phyloP scores from a whole-genome alignment of 306 rosid genomes.

The Fragaria iinumae region DNA sequence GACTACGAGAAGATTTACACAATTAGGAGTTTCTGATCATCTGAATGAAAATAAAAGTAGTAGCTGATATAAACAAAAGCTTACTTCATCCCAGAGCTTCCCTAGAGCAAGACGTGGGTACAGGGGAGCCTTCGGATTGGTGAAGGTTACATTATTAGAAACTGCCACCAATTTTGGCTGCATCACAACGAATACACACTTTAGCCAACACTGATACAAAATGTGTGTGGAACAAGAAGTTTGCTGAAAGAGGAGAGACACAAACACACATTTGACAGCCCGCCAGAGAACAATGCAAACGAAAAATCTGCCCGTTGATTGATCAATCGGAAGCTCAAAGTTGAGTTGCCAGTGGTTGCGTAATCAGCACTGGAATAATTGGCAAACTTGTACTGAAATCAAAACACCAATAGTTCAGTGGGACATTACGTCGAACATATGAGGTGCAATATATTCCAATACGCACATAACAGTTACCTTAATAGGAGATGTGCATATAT shows the following conservation, averaged over 20 bases:
- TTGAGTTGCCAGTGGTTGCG: constrained; percentile 49
- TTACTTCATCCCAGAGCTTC: constrained; percentile 70
- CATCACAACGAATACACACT: not conserved
- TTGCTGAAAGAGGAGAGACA: not conserved
- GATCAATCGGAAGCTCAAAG: constrained; percentile 54
- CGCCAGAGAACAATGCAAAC: constrained; percentile 69
- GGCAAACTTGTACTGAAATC: constrained; percentile 51
- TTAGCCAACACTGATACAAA: not conserved
- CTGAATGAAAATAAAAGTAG: not conserved
- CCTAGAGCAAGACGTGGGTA: constrained; percentile 87
- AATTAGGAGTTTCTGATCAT: too few relatives aligned
- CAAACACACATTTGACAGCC: constrained; percentile 48
- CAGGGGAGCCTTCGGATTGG: constrained; percentile 63
- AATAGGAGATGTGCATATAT: constrained; percentile 24
- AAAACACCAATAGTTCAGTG: constrained; percentile 16
- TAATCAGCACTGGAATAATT: constrained; percentile 44
- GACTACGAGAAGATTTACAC: not conserved
- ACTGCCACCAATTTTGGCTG: constrained; percentile 65
- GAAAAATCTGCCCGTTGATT: constrained; percentile 88
- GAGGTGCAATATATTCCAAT: not conserved
- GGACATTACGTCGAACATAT: constrained; percentile 2
- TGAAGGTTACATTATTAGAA: constrained; percentile 56
- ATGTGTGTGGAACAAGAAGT: not conserved
- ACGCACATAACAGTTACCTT: not conserved
- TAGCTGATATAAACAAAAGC: not conserved